A percentile compares a stretch with the other conserved stretches of the same genome.
These are phyloP conservation scores for Bacterosira constricta DNA, from an alignment of 108 stramenopile species.

Conservation along the genomic window DNA sequence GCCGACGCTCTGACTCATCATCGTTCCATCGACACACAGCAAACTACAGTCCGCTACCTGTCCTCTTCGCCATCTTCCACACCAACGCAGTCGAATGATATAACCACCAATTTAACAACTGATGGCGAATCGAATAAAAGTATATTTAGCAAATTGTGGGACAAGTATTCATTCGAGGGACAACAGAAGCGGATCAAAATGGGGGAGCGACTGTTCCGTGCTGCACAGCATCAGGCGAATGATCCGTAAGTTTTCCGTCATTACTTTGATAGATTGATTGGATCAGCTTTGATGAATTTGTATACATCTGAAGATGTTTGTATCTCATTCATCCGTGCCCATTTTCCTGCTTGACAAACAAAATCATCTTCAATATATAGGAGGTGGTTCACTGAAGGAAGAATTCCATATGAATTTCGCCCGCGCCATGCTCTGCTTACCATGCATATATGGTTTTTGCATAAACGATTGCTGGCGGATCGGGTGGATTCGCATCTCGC, in stretches of 20 bases:
- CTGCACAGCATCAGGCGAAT: slow-evolving; percentile 67
- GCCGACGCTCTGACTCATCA: neutral
- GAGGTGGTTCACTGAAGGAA: slow-evolving; percentile 75
- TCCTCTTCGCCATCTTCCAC: neutral
- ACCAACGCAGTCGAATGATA: neutral
- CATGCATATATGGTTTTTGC: slow-evolving; percentile 92
- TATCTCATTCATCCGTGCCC: too few species aligned
- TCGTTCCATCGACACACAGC: neutral
- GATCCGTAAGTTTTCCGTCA: slow-evolving; percentile 60
- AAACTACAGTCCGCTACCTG: neutral
- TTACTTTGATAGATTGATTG: too few species aligned
- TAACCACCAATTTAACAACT: slow-evolving; percentile 9
- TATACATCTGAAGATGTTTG: neutral
- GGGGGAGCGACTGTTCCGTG: slow-evolving; percentile 71
- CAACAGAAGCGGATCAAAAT: slow-evolving; percentile 70
- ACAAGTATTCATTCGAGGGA: slow-evolving; percentile 61
- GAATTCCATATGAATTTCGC: slow-evolving; percentile 81
- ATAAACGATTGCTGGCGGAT: slow-evolving; percentile 72
- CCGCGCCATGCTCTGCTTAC: slow-evolving; percentile 83
- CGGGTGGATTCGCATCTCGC: slow-evolving; percentile 59
- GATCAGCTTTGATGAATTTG: neutral
- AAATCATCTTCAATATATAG: slow-evolving; percentile 39
- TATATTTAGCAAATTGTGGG: slow-evolving; percentile 46
- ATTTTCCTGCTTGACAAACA: slow-evolving; percentile 18
- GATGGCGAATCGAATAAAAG: slow-evolving; percentile 27